Base-by-base conservation (phyloP, 2,329 filamentous ascomycete genomes). In the Colletotrichum spaethianum region DNA sequence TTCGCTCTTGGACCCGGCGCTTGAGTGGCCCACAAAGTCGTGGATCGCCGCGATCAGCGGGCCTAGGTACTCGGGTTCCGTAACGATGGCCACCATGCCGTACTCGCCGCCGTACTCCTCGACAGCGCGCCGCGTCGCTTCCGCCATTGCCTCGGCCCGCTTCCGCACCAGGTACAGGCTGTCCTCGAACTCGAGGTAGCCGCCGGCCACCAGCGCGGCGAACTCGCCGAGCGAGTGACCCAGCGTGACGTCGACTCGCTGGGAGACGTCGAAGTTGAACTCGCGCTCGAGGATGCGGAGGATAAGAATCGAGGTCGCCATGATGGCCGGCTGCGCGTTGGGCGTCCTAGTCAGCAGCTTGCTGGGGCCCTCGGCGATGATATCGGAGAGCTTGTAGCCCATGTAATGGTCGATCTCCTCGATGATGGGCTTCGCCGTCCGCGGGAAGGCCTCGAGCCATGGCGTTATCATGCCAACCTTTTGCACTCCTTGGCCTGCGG, bases 161-260 rank as follows among this genome's bases (percentile, higher is more conserved):
- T 88, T 88, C 72, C 92, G 89, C 63, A 97, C 93, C 79, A 98
- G 86, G 75, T 88, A 89, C 73, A 98, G 84, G 65, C 94, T 93
- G 82, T 97, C 94, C 62, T 88, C 83, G 79, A 97, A 96, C 40
- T 87, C 84, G 42, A 98, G 86, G 81, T 96, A 94, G 2, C 94
- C 94, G 28, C 92, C 93, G 0, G 94, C 93, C 0, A 97, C 94
- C 55, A 98, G 87, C 1, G 96, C 95, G 1, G 96, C 94, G 78
- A 98, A 98, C 81, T 98, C 96, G 60, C 96, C 96, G 14, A 98
- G 87, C 5, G 94, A 97, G 83, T 98, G 96, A 12, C 96, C 96
- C 31, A 98, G 87, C 0, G 93, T 94, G 44, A 97, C 91, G 82
- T 98, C 94, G 53, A 95, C 91, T 71, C 92, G 88, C 67, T 93